These are phyloP conservation scores for Crataegus laevigata DNA, from an alignment of 306 rosid species.

Conservation along the genomic window DNA sequence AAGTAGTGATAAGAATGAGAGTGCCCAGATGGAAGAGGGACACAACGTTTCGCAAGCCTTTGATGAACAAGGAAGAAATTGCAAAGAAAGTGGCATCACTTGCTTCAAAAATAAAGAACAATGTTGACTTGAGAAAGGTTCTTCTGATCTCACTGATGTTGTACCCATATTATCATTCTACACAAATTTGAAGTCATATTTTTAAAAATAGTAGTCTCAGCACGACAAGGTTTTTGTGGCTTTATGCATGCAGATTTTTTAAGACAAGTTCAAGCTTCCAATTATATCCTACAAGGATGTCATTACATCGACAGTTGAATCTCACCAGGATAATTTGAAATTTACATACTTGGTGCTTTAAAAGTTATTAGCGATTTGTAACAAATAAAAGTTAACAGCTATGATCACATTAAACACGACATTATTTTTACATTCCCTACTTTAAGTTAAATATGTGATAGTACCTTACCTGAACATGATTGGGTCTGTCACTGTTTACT, in stretches of 20 bases:
- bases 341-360: constrained; percentile 2
- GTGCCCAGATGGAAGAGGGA: constrained; percentile 12
- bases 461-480: not conserved
- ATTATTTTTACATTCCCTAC: constrained; percentile 3
- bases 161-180: not conserved
- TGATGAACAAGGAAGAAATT: constrained; percentile 45
- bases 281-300: constrained; percentile 67
- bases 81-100: constrained; percentile 35
- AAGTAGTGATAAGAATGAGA: constrained; percentile 3
- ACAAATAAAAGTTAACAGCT: not conserved
- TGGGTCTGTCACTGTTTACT: constrained; percentile 2
- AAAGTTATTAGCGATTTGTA: not conserved
- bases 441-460: constrained; percentile 11
- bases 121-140: constrained; percentile 48
- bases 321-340: constrained; percentile 69
- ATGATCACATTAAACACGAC: constrained; percentile 17
- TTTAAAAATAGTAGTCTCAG: constrained; percentile 5
- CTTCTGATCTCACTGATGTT: not conserved
- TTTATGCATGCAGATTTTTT: constrained; percentile 43
- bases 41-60: constrained; percentile 47
- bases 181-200: not conserved
- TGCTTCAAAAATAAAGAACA: constrained; percentile 28
- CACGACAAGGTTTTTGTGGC: constrained; percentile 10
- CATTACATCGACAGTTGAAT: constrained; percentile 61
- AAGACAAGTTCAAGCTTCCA: constrained; percentile 65